Percentiles rank a stretch among this genome's conserved stretches.
These are phyloP conservation scores for Vicia villosa DNA, from an alignment of 306 rosid species.

Conservation along the genomic window DNA sequence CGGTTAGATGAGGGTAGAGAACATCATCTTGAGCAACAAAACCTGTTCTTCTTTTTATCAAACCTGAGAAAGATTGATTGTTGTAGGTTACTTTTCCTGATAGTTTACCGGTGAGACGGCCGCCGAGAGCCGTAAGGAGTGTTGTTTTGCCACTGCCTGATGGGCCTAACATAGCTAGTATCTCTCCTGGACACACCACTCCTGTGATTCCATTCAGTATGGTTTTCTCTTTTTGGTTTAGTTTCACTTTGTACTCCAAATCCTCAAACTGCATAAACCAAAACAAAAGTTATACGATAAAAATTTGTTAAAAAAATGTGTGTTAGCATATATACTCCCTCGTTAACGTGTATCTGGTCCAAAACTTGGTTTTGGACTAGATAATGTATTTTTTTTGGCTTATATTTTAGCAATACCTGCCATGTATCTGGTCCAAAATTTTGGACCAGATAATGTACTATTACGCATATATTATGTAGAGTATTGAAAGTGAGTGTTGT, in stretches of 20 bases:
- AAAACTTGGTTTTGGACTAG: neutral
- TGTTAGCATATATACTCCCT: neutral
- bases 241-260: slow-evolving; percentile 77
- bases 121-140: slow-evolving; percentile 91
- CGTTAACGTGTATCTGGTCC: neutral
- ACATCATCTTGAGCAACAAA: slow-evolving; percentile 96
- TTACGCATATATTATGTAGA: neutral
- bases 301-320: slow-evolving; percentile 29
- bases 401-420: too few species aligned
- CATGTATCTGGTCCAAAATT: neutral
- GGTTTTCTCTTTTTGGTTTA: slow-evolving; percentile 72
- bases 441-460: neutral
- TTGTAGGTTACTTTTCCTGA: slow-evolving; percentile 88
- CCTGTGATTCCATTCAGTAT: slow-evolving; percentile 84
- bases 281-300: neutral
- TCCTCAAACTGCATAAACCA: slow-evolving; percentile 80
- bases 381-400: too few species aligned
- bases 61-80: slow-evolving; percentile 73
- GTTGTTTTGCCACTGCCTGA: slow-evolving; percentile 98
- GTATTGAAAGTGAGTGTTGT: neutral
- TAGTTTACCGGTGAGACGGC: slow-evolving; percentile 73
- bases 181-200: slow-evolving; percentile 85
- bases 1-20: slow-evolving; percentile 87
- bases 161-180: slow-evolving; percentile 95
- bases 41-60: slow-evolving; percentile 79